Evolutionary conservation across 1,284 basidiomycete genomes (phyloP).

Genomic region (Ceratobasidium sp.): DNA sequence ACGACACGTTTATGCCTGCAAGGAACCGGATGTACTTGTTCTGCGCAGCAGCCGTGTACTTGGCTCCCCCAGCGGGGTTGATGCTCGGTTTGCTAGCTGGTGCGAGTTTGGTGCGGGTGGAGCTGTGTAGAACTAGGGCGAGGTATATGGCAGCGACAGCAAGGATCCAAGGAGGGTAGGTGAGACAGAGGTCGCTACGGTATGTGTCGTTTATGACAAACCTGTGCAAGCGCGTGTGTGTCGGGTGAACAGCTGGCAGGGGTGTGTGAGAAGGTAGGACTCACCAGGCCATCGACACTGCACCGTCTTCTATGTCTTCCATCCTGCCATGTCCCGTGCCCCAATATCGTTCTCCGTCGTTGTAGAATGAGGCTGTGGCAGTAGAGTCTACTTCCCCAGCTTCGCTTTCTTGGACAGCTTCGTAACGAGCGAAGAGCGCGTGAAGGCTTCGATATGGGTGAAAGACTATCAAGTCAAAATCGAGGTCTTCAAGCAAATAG

Average conservation of each 20-base stretch:
- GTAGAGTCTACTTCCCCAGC: conserved; percentile 46
- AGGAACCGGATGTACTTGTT: conserved; percentile 84
- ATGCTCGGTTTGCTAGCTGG: conserved; percentile 46
- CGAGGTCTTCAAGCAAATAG: conserved; percentile 95
- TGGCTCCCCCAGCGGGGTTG: not conserved
- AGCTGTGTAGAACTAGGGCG: conserved; percentile 74
- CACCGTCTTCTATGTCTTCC: conserved; percentile 67
- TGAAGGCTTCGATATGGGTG: conserved; percentile 93
- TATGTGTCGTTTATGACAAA: conserved; percentile 97
- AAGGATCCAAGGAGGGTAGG: conserved; percentile 94
- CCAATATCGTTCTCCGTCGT: conserved; percentile 76
- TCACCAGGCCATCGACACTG: conserved; percentile 81
- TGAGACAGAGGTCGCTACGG: conserved; percentile 86
- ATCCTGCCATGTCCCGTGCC: conserved; percentile 75
- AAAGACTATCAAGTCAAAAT: conserved; percentile 93
- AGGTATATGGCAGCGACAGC: conserved; percentile 92
- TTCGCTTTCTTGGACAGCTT: conserved; percentile 53
- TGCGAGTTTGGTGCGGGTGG: conserved; percentile 54
- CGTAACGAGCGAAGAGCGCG: conserved; percentile 68
- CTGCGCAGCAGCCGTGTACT: conserved; percentile 51
- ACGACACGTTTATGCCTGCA: conserved; percentile 84
- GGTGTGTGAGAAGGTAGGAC: conserved; percentile 41
- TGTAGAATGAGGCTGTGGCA: conserved; percentile 47
- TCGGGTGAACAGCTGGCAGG: not conserved
- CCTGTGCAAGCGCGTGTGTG: conserved; percentile 65